Conservation (phyloP, 768 basidiomycete species). For the Ramaria rubella region DNA sequence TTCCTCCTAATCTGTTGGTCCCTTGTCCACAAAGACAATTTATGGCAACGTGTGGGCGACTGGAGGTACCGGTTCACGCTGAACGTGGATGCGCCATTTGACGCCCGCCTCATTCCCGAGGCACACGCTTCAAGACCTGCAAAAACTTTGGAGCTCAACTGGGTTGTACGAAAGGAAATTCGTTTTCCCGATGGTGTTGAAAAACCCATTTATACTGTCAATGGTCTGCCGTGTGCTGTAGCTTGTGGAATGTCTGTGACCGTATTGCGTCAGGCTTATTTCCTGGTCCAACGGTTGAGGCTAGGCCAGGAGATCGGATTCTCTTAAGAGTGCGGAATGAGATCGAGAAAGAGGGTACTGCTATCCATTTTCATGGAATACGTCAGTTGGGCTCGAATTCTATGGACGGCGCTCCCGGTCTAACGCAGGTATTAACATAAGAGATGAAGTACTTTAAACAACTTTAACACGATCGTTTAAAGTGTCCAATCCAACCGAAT, state of each 20-base stretch:
- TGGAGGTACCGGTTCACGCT: background rate
- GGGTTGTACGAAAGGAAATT: conserved; percentile 9
- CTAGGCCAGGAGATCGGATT: conserved; percentile 13
- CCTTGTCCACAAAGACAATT: background rate
- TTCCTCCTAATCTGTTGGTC: background rate
- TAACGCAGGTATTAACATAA: background rate
- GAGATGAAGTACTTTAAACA: background rate
- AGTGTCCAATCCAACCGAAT: conserved; percentile 5
- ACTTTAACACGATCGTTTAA: background rate
- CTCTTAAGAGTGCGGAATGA: conserved; percentile 11
- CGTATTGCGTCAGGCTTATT: conserved; percentile 1
- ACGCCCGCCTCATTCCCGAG: conserved; percentile 3
- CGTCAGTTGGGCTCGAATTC: conserved; percentile 9
- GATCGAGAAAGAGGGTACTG: conserved; percentile 5
- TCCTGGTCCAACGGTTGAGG: conserved; percentile 17
- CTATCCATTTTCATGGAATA: conserved; percentile 15
- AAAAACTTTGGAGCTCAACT: conserved; percentile 2
- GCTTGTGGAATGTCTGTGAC: background rate
- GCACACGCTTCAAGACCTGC: background rate
- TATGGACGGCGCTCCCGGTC: conserved; percentile 3
- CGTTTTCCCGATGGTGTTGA: conserved; percentile 14
- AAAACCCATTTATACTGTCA: conserved; percentile 14
- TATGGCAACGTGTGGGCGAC: background rate
- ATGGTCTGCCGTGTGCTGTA: conserved; percentile 1
- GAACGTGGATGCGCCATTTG: background rate